A percentile compares a stretch with the other conserved stretches of the same genome.
These are phyloP conservation scores for Russula abietina DNA, from an alignment of 768 basidiomycete genomes.

Conservation along the genomic window DNA sequence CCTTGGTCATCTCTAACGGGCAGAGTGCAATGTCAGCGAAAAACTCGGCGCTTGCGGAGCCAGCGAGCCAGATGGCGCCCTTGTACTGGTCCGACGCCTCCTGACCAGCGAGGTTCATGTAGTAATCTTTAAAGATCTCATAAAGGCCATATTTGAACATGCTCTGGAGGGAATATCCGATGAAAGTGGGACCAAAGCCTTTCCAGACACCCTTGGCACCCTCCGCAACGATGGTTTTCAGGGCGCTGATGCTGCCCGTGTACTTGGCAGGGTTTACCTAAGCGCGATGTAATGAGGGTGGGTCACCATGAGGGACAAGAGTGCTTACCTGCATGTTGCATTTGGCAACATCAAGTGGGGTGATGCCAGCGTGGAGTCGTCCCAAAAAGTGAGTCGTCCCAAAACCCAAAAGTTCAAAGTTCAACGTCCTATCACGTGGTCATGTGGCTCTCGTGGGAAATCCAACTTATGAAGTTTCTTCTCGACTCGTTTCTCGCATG, in stretches of 20 bases:
- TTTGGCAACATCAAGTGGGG: conserved; percentile 83
- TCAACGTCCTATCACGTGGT: too few species aligned
- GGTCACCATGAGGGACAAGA: background rate
- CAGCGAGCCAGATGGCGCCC: conserved; percentile 87
- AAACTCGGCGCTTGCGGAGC: conserved; percentile 91
- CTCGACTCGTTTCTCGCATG: too few species aligned
- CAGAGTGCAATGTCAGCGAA: conserved; percentile 96
- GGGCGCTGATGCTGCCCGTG: conserved; percentile 54
- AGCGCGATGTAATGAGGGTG: background rate
- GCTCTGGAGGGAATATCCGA: conserved; percentile 94
- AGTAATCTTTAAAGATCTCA: conserved; percentile 91
- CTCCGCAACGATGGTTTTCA: conserved; percentile 65
- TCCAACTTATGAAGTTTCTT: too few species aligned
- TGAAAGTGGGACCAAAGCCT: conserved; percentile 86
- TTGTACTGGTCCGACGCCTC: conserved; percentile 76
- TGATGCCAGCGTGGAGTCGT: conserved; percentile 83
- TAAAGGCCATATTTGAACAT: conserved; percentile 99
- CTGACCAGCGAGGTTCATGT: conserved; percentile 87
- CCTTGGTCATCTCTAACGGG: conserved; percentile 90
- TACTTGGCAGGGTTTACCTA: conserved; percentile 77
- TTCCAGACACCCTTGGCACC: conserved; percentile 87
- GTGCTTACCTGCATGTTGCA: conserved; percentile 81
- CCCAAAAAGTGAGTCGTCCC: too few species aligned
- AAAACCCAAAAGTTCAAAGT: too few species aligned
- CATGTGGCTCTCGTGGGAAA: too few species aligned